phyloP scores from a whole-genome alignment of 306 rosid genomes.

The Cicer bijugum region DNA sequence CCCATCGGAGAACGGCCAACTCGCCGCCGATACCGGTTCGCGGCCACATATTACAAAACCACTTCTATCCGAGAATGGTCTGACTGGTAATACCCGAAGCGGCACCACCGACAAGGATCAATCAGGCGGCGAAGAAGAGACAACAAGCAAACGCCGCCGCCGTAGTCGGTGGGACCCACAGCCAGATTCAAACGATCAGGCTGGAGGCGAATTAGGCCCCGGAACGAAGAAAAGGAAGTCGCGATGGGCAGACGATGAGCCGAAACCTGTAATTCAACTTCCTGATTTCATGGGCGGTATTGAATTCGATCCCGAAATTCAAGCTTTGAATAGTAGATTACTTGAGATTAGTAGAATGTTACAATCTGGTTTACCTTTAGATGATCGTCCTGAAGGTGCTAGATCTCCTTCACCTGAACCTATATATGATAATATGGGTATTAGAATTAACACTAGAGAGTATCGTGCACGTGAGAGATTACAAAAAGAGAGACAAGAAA shows the following conservation, averaged over 20 bases:
- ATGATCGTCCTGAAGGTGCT: slow-evolving; percentile 96
- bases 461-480: slow-evolving; percentile 92
- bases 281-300: slow-evolving; percentile 98
- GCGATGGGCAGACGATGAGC: slow-evolving; percentile 95
- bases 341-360: slow-evolving; percentile 94
- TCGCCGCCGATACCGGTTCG: not conserved
- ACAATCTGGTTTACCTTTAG: slow-evolving; percentile 88
- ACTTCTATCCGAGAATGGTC: slow-evolving; percentile 70
- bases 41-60: slow-evolving; percentile 50
- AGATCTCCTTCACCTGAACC: slow-evolving; percentile 99
- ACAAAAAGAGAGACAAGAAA: slow-evolving; percentile 90
- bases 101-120: slow-evolving; percentile 77
- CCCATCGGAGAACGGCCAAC: slow-evolving; percentile 34
- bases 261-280: slow-evolving; percentile 85
- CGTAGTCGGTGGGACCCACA: slow-evolving; percentile 99
- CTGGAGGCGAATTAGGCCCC: slow-evolving; percentile 60
- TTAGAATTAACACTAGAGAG: slow-evolving; percentile 90
- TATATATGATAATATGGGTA: slow-evolving; percentile 87
- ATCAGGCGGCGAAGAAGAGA: slow-evolving; percentile 96
- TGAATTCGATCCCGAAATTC: slow-evolving; percentile 95
- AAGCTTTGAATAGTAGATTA: slow-evolving; percentile 88
- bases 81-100: slow-evolving; percentile 73
- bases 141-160: slow-evolving; percentile 78
- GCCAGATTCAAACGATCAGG: slow-evolving; percentile 77
- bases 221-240: slow-evolving; percentile 85